Percentiles rank a stretch among this genome's conserved stretches.
Evolutionary conservation across 1,284 basidiomycete genomes (phyloP).

Genomic region (Tilletia walkeri): DNA sequence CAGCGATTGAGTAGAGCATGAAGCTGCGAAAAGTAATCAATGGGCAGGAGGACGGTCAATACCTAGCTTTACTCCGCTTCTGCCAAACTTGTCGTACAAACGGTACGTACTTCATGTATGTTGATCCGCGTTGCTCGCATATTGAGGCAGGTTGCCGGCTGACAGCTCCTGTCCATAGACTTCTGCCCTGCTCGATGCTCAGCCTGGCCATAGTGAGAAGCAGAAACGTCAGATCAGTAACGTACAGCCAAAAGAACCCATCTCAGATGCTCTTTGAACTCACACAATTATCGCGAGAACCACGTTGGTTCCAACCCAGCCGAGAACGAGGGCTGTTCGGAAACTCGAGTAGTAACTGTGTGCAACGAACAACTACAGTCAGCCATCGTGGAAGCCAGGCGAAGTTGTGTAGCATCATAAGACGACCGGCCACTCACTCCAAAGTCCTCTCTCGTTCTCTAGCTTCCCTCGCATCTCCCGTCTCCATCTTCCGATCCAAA

Average conservation of each 20-base stretch:
- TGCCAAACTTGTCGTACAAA: background rate
- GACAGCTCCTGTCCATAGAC: constrained; percentile 17
- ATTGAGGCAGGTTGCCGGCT: background rate
- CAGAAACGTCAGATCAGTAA: too few relatives aligned
- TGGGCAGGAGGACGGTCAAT: background rate
- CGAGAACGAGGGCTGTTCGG: constrained; percentile 17
- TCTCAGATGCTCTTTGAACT: background rate
- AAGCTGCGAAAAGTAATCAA: constrained; percentile 11
- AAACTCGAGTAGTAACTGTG: constrained; percentile 20
- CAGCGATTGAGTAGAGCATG: constrained; percentile 19
- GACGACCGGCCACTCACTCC: background rate
- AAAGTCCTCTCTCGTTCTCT: constrained; percentile 11
- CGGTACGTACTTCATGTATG: constrained; percentile 18
- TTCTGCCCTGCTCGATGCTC: constrained; percentile 14
- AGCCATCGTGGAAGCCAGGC: background rate
- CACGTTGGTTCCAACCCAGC: constrained; percentile 16
- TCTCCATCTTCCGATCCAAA: constrained; percentile 8
- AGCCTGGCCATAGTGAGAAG: background rate
- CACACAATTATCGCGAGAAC: constrained; percentile 17
- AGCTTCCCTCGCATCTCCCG: constrained; percentile 9
- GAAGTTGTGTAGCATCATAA: background rate
- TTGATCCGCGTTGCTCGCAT: constrained; percentile 16
- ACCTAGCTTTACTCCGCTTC: background rate
- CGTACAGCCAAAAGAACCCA: background rate
- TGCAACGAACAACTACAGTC: background rate